phyloP scores from a whole-genome alignment of 768 basidiomycete genomes.

The Amanita subjunquillea region DNA sequence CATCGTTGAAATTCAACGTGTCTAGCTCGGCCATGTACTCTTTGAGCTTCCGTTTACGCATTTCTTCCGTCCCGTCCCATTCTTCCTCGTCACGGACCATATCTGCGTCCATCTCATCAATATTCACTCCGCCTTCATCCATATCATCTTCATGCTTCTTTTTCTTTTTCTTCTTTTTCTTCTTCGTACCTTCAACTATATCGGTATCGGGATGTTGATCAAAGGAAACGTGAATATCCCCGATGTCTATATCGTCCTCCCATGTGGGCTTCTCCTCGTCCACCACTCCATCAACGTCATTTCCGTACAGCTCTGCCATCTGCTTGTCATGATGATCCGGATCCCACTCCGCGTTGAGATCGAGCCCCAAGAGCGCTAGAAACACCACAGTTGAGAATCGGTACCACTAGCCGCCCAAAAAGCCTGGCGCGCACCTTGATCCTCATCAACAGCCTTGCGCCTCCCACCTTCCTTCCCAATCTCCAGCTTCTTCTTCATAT shows the following conservation, averaged over 20 bases:
- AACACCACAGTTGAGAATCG: constrained; percentile 11
- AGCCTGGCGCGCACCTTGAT: constrained; percentile 18
- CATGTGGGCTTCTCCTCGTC: constrained; percentile 65
- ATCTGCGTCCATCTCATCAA: constrained; percentile 43
- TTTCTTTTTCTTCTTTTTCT: constrained; percentile 48
- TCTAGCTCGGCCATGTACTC: constrained; percentile 90
- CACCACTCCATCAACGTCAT: constrained; percentile 28
- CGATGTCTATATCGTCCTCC: constrained; percentile 85
- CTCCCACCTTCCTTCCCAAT: constrained; percentile 63
- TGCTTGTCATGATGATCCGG: constrained; percentile 74
- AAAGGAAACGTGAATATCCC: constrained; percentile 39
- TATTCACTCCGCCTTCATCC: constrained; percentile 47
- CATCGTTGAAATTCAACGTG: constrained; percentile 89
- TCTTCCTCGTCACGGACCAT: constrained; percentile 35
- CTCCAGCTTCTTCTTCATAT: constrained; percentile 68
- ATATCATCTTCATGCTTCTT: constrained; percentile 24
- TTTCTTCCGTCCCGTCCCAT: constrained; percentile 86
- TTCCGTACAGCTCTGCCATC: constrained; percentile 67
- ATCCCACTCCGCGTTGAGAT: constrained; percentile 92
- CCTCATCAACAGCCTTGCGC: constrained; percentile 26
- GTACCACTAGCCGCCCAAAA: not conserved
- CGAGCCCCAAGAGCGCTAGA: constrained; percentile 56
- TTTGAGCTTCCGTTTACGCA: constrained; percentile 73
- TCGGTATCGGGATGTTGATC: constrained; percentile 15
- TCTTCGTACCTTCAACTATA: constrained; percentile 21